Conservation (phyloP, 768 basidiomycete genomes). For the Suillus lakei region DNA sequence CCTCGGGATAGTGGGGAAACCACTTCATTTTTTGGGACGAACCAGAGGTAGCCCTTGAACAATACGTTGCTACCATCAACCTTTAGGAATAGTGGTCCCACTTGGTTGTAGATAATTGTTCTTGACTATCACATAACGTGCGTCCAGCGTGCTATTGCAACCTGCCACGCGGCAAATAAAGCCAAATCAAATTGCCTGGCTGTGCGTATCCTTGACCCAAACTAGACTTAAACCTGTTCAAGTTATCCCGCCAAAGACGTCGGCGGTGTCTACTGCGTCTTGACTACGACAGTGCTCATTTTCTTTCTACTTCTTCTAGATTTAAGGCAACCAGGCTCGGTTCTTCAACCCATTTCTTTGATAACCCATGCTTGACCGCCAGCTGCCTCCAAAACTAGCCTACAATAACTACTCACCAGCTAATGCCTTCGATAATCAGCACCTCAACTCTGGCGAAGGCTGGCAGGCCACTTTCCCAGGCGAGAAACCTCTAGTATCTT, state of each 20-base stretch:
- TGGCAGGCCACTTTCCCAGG: conserved; percentile 30
- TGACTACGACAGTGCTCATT: background rate
- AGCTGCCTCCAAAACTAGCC: conserved; percentile 9
- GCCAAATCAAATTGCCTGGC: conserved; percentile 4
- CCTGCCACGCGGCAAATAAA: background rate
- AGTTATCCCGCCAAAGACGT: background rate
- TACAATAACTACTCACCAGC: conserved; percentile 20
- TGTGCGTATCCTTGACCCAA: conserved; percentile 4
- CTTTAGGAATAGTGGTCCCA: background rate
- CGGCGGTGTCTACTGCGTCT: background rate
- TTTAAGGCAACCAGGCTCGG: background rate
- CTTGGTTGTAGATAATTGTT: background rate
- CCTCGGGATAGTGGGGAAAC: too few species aligned
- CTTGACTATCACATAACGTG: background rate
- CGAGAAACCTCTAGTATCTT: conserved; percentile 13
- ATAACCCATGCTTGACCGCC: conserved; percentile 19
- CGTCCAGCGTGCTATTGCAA: too few species aligned
- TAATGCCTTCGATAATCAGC: conserved; percentile 24
- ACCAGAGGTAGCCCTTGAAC: background rate
- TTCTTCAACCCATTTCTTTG: background rate
- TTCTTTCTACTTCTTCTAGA: background rate
- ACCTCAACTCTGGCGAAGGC: conserved; percentile 16
- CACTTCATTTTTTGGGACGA: background rate
- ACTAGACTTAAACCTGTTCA: background rate
- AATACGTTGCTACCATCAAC: background rate